Percentiles rank a stretch among this genome's conserved stretches.
Evolutionary conservation across 2,329 filamentous ascomycete species (phyloP).

Genomic region (Zasmidium angulare): DNA sequence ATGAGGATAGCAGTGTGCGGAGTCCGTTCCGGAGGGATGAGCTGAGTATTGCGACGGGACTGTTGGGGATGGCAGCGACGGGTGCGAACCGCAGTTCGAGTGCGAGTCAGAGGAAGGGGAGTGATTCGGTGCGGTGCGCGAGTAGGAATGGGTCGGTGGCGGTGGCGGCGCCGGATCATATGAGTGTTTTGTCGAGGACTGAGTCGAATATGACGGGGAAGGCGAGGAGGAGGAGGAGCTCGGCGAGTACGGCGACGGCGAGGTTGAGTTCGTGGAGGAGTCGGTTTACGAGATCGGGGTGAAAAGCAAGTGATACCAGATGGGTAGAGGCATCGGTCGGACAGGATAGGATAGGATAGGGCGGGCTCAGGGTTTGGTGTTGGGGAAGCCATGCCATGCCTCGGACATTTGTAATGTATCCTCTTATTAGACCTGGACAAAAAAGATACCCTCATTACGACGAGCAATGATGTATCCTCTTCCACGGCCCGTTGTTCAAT

Average conservation of each 20-base stretch:
- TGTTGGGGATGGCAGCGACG: constrained; percentile 11
- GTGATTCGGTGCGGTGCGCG: constrained; percentile 7
- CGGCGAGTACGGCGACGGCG: constrained; percentile 18
- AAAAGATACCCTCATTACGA: neutral
- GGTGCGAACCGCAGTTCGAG: too few species aligned
- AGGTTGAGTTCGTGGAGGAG: constrained; percentile 20
- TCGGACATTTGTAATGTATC: neutral
- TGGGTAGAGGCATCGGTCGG: too few species aligned
- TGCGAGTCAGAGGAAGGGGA: constrained; percentile 7
- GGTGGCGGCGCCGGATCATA: constrained; percentile 6
- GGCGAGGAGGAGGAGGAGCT: constrained; percentile 11
- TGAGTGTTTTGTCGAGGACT: constrained; percentile 7
- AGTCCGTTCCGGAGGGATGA: constrained; percentile 12
- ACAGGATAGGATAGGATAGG: neutral
- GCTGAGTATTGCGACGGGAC: constrained; percentile 18
- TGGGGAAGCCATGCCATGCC: neutral
- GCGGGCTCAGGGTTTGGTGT: neutral
- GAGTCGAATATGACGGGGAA: constrained; percentile 7
- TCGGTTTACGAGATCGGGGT: constrained; percentile 13
- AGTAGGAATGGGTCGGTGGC: constrained; percentile 1
- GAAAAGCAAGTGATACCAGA: neutral
- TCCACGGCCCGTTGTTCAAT: neutral
- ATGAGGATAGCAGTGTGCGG: constrained; percentile 8
- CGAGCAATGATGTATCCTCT: neutral
- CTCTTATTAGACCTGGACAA: neutral